Conservation (phyloP, 2,329 filamentous ascomycete genomes). For the Clonostachys sp. region DNA sequence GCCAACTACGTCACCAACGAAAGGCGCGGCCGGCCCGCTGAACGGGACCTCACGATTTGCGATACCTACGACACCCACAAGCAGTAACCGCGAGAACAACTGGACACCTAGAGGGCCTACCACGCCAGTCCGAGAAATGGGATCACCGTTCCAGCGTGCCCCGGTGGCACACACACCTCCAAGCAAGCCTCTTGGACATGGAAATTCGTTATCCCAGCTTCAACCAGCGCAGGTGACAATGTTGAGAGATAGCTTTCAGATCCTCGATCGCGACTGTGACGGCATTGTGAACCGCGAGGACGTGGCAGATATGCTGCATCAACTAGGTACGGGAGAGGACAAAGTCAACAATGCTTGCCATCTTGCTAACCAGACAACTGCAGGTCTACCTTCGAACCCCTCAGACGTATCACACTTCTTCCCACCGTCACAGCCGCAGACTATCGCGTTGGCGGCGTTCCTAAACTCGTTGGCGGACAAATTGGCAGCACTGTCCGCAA, state of each 20-base stretch:
- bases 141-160: slow-evolving; percentile 27
- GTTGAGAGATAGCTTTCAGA: slow-evolving; percentile 88
- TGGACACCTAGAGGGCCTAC: slow-evolving; percentile 27
- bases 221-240: slow-evolving; percentile 80
- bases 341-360: not conserved
- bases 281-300: slow-evolving; percentile 78
- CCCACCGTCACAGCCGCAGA: slow-evolving; percentile 64
- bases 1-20: slow-evolving; percentile 57
- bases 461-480: slow-evolving; percentile 76
- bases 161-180: slow-evolving; percentile 15
- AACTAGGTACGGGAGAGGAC: slow-evolving; percentile 56
- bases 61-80: slow-evolving; percentile 34
- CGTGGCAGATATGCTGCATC: slow-evolving; percentile 80
- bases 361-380: slow-evolving; percentile 3
- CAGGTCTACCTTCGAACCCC: slow-evolving; percentile 69
- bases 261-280: slow-evolving; percentile 85
- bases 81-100: slow-evolving; percentile 24
- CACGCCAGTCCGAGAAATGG: slow-evolving; percentile 21
- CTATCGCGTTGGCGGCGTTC: slow-evolving; percentile 80
- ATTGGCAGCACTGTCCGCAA: slow-evolving; percentile 69
- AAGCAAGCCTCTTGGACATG: slow-evolving; percentile 30
- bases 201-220: slow-evolving; percentile 64
- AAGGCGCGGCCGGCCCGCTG: slow-evolving; percentile 17
- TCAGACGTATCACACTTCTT: slow-evolving; percentile 79
- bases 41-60: slow-evolving; percentile 22